Base-by-base conservation (phyloP, 164 flowering plant species). In the grape (Vitis vinifera) region DNA sequence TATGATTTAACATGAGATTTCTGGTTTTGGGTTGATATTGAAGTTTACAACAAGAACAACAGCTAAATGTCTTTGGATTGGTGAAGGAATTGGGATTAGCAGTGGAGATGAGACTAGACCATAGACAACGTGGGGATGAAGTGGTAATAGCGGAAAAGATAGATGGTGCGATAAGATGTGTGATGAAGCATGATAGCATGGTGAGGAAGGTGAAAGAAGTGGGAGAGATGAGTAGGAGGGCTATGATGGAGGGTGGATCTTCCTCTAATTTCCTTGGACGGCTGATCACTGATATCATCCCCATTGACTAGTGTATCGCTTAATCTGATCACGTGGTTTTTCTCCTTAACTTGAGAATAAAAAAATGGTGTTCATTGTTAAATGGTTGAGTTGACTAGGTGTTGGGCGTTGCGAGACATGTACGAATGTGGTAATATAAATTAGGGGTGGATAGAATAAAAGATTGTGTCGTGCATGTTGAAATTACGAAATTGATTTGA, bases 91-190 rank as follows among this genome's bases (percentile, higher is more conserved):
- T 68, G 59, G 81, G 73, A 49, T 48, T 72, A 37, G 74, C 74
- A 10, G 70, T 71, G 60, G 77, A 71, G 67, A 11, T 76, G 68
- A 72, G 61, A 12, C 15, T 75, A 57, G 75, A 62, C 11, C 59
- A 16, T 16, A 23, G 62, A 71, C 16, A 5, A 8, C 37, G 31
- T 12, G 37, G 62, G 17, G 14, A 27, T 6, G 73, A 71, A 3
- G 10, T 75, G n/a, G 81, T 83, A 57, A 55, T 37, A 11, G 83
- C 79, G 2, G 78, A 74, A 37, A 79, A 71, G 73, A 71, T 88
- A 27, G 84, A 79, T 58, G 74, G 68, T 16, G 84, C 77, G 2
- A 51, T 87, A 7, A 74, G 67, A 55, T 12, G 49, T 19, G 17
- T 85, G 64, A 82, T 87, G 82, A 75, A 75, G 2, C 13, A 23